Conservation (phyloP, 352 stramenopile species). For the Globisporangium megalacanthum region DNA sequence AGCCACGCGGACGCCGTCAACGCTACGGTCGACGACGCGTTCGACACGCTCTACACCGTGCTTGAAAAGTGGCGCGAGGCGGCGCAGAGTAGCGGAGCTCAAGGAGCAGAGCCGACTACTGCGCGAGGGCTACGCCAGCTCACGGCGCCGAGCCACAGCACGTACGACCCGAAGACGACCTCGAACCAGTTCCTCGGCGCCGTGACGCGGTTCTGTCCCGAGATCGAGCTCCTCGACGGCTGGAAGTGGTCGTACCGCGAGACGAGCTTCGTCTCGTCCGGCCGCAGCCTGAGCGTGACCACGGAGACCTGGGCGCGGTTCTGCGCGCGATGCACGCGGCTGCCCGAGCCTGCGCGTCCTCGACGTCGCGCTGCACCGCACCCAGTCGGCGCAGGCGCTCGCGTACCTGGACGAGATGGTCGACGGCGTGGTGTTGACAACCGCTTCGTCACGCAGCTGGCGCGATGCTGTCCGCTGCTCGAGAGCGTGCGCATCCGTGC, state of each 20-base stretch:
- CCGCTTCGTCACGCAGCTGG: conserved; percentile 26
- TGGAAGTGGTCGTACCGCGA: conserved; percentile 59
- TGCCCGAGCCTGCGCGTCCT: conserved; percentile 43
- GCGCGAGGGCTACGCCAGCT: conserved; percentile 4
- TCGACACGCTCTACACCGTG: conserved; percentile 23
- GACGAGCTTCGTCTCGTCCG: conserved; percentile 23
- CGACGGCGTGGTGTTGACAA: conserved; percentile 46
- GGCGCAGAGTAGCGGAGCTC: conserved; percentile 32
- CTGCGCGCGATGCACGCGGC: conserved; percentile 24
- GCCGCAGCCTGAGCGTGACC: conserved; percentile 33
- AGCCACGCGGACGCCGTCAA: conserved; percentile 24
- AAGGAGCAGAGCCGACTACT: conserved; percentile 10
- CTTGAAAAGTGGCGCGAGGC: conserved; percentile 19
- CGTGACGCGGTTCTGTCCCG: conserved; percentile 31
- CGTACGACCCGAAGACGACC: conserved; percentile 17
- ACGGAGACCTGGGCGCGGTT: conserved; percentile 38
- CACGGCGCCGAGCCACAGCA: conserved; percentile 5
- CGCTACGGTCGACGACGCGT: conserved; percentile 35
- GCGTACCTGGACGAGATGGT: conserved; percentile 60
- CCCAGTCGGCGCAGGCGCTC: conserved; percentile 35
- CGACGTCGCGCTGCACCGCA: conserved; percentile 38
- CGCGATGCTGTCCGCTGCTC: conserved; percentile 18
- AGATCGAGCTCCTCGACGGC: conserved; percentile 56
- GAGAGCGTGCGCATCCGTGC: conserved; percentile 31
- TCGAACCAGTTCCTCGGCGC: conserved; percentile 23